Evolutionary conservation across 495 filamentous ascomycete species (phyloP).

Genomic region (Talaromyces proteolyticus): DNA sequence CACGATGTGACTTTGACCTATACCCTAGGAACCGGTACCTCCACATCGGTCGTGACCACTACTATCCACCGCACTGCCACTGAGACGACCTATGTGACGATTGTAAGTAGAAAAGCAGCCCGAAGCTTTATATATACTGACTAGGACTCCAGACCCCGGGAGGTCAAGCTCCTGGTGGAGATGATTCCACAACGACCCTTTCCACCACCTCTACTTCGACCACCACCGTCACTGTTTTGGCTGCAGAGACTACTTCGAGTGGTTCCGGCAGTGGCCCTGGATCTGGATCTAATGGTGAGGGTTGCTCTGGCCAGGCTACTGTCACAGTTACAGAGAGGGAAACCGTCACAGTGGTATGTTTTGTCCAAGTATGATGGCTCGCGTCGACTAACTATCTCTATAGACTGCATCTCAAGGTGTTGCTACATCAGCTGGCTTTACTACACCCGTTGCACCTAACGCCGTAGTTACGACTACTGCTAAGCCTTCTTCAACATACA

Average conservation of each 20-base stretch:
- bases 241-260: constrained; percentile 16
- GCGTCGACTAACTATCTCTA: not conserved
- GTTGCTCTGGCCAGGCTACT: constrained; percentile 12
- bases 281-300: constrained; percentile 7
- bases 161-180: constrained; percentile 6
- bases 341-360: constrained; percentile 39
- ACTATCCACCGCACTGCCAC: constrained; percentile 46
- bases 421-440: not conserved
- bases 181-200: constrained; percentile 13
- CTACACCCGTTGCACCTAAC: too few relatives aligned
- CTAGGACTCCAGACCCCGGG: constrained; percentile 9
- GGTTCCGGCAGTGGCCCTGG: constrained; percentile 11
- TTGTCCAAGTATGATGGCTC: too few relatives aligned
- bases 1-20: constrained; percentile 52
- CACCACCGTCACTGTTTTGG: constrained; percentile 21
- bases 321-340: constrained; percentile 33
- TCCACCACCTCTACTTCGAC: constrained; percentile 10
- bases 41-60: constrained; percentile 50
- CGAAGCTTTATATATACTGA: not conserved
- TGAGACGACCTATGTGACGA: constrained; percentile 28
- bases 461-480: constrained; percentile 3
- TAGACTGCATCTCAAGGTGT: not conserved
- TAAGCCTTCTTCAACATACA: constrained; percentile 6
- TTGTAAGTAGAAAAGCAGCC: constrained; percentile 18
- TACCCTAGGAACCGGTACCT: constrained; percentile 49